Base-by-base conservation (phyloP, 2,329 filamentous ascomycete species). In the Alternaria panax region DNA sequence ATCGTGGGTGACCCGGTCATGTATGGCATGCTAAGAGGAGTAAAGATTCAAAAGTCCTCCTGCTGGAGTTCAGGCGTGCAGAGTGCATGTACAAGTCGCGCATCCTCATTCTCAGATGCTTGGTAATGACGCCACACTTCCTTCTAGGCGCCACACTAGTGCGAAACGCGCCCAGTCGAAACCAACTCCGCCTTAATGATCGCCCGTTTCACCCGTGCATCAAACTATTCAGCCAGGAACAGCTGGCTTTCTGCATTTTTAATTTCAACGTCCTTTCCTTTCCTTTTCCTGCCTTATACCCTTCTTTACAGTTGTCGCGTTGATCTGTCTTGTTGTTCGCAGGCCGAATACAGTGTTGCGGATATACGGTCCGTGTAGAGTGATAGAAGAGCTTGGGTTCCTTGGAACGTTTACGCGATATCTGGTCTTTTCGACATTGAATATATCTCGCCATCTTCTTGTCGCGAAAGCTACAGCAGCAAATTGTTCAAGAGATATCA, bases 201-300 rank as follows among this genome's bases (percentile, higher is more conserved):
- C 70, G 69, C 62, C 65, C 65, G 75, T 78, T 78, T 77, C 74
- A 76, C 60, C 68, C 66, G 67, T 71, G 73, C 73, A 65, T 71
- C 65, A 64, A 68, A 36, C 60, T 60, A 34, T 52, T 60, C 66
- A 63, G 52, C 60, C 64, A 64, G 64, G 68, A 72, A 70, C 69
- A 74, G 62, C 69, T 75, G 71, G 73, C 72, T 68, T 75, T 66
- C 66, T 66, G 64, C 62, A 8, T 61, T 63, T 40, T 51, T 46
- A 48, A 53, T 67, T 57, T 64, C 59, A 28, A 60, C 55, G 42
- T 57, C 53, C 25, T 40, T 53, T 43, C 52, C 38, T 41, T 54
- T 56, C 45, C 57, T 55, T 40, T 63, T 51, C 52, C 48, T 58
- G 47, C 57, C 46, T 60, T 55, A 22, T 48, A 47, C 47, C 36